Percentiles rank a stretch among this genome's conserved stretches.
These are phyloP conservation scores for Psidium friedrichsthalianum DNA, from an alignment of 345 rosid species.

Conservation along the genomic window DNA sequence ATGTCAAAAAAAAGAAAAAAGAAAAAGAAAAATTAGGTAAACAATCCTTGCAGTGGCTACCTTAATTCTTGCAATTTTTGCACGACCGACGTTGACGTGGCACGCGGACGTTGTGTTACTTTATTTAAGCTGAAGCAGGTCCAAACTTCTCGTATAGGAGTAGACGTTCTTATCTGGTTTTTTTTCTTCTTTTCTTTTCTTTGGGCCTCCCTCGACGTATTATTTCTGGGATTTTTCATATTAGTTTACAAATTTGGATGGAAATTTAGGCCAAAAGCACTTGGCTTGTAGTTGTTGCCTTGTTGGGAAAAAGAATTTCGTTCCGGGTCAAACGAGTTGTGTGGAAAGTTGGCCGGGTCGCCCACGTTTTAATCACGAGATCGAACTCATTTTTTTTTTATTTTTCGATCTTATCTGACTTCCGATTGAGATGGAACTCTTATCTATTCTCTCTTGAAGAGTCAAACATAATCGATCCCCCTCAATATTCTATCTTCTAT, in stretches of 20 bases:
- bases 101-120: too few species aligned
- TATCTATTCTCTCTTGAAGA: not conserved
- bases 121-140: not conserved
- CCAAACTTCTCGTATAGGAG: not conserved
- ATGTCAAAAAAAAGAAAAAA: not conserved
- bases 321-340: not conserved
- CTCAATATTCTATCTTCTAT: not conserved
- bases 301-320: not conserved
- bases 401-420: not conserved
- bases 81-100: too few species aligned
- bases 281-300: not conserved
- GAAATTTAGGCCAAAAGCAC: not conserved
- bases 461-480: not conserved
- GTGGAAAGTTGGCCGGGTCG: not conserved
- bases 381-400: not conserved
- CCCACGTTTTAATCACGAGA: not conserved
- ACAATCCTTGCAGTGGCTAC: too few species aligned
- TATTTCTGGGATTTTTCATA: not conserved
- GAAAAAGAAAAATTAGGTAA: too few species aligned
- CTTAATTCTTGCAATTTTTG: too few species aligned
- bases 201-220: not conserved
- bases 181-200: not conserved
- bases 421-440: not conserved
- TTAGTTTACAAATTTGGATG: not conserved
- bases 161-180: not conserved